Evolutionary conservation across 2,329 filamentous ascomycete species (phyloP), one percentile per base, ranked within the genome.

Genomic region (Hymenotorrendiella dingleyae): DNA sequence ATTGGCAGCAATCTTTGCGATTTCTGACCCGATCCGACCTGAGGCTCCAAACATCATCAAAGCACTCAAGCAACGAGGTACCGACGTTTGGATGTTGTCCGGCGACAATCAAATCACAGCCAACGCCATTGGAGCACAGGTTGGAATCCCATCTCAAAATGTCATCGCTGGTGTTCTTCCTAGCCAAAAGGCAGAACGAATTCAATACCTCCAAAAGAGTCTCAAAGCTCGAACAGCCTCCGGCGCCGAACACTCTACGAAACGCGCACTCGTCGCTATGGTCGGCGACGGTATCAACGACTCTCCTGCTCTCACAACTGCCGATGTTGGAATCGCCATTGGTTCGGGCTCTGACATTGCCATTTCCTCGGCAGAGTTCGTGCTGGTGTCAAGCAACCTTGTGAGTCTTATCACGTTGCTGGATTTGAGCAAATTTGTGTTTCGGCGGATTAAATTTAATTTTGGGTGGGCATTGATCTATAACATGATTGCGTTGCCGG

Each of bases 81-180:
- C 85, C 35, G 76, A 81, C 23, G 84, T 94, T 4, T 95, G 84
- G 80, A 94, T 96, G 87, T 80, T 95, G 27, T 94, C 88, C 0
- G 90, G 90, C 22, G 90, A 96, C 67, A 95, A 95, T 58, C 68
- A 71, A n/a, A 80, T 71, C n/a, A 96, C 90, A 0, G 90, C 90
- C 2, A 71, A 74, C 16, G 87, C 88, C 0, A 86, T 96, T 3
- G 90, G 85, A 1, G 67, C 72, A 2, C 78, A 78, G 56, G 72
- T 95, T 14, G 86, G 86, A 17, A 95, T 96, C 50, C 74, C 79
- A 0, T 57, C 70, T 1, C 67, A 71, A 42, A 86, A 94, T 59
- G 82, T 96, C 51, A 85, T 94, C 49, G 88, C 90, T 9, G 87
- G 87, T 50, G 88, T 95, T 4, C 76, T 95, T 9, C 90, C 91